Evolutionary conservation across 495 filamentous ascomycete genomes (phyloP), one percentile per base, ranked within the genome.

Genomic region (Aspergillus steynii): DNA sequence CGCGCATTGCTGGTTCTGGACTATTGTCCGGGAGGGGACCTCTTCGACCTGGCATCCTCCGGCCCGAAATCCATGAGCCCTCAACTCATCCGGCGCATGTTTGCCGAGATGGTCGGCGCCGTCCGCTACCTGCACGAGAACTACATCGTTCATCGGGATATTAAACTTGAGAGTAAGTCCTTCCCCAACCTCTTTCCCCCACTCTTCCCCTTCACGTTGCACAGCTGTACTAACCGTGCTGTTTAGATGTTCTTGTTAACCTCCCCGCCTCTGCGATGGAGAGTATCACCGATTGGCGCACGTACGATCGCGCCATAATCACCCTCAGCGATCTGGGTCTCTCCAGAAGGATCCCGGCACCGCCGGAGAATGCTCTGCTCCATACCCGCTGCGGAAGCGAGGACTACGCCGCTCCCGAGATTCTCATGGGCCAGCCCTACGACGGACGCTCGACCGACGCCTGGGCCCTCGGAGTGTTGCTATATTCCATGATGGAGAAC

Each of bases 331-430:
- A 99, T 68, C 82, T 99, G 4, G 95, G 95, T 9, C 85, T 99
- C n/a, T 93, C 91, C 3, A 84, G 92, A 60, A 85, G 88, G 28
- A 88, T 98, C 20, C 86, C 89, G 12, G 82, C 88, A 46, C 77
- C 90, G 70, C 82, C 92, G 64, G 82, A 89, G 42, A 84, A 82
- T 26, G 85, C 86, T 7, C 78, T 94, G 29, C 82, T 99, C 14
- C 89, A 90, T 49, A 97, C 93, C 12, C 83, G 94, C 14, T 99
- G 95, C 70, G 95, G 95, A 20, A 94, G 90, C 37, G 95, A 97
- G 73, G 95, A 99, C 77, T 99, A 99, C 68, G 96, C 95, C 3
- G 92, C 95, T 0, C 95, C 95, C 0, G 95, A 99, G 72, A 90
- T 99, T 50, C 88, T 99, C 27, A 91, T 99, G 81, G 92, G 92